Evolutionary conservation across 495 filamentous ascomycete genomes (phyloP).

Genomic region (Penicillium coprophilum): DNA sequence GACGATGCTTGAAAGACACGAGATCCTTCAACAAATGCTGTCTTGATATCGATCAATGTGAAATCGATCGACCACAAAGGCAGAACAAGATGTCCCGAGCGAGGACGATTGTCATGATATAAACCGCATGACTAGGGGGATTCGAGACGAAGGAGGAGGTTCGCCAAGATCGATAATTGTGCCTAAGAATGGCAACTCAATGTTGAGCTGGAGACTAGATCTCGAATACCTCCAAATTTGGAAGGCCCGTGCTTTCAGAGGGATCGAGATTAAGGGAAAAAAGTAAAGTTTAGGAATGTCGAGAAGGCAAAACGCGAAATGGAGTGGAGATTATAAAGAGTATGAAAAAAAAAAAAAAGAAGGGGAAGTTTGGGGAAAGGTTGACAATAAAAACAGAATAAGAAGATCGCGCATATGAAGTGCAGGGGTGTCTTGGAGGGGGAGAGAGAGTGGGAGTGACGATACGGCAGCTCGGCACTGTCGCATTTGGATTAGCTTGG

Average conservation of each 20-base stretch:
- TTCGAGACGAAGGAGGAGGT: conserved; percentile 20
- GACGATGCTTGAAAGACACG: conserved; percentile 9
- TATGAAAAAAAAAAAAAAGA: conserved; percentile 23
- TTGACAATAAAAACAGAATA: conserved; percentile 15
- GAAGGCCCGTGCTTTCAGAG: conserved; percentile 28
- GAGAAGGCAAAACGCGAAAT: conserved; percentile 17
- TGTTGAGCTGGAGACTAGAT: conserved; percentile 31
- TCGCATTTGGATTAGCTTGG: conserved; percentile 27
- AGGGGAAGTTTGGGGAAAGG: conserved; percentile 19
- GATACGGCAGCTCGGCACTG: conserved; percentile 30
- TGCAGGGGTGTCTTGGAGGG: conserved; percentile 5
- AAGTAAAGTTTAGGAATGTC: conserved; percentile 13
- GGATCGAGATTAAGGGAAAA: conserved; percentile 6
- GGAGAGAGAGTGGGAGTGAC: conserved; percentile 22
- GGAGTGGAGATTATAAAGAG: conserved; percentile 22
- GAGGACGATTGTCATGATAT: conserved; percentile 51
- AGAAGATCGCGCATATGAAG: conserved; percentile 12
- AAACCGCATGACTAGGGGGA: conserved; percentile 36
- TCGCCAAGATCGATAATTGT: conserved; percentile 33
- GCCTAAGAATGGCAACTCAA: conserved; percentile 35
- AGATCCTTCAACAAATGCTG: conserved; percentile 25
- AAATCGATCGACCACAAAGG: conserved; percentile 35
- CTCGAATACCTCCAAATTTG: conserved; percentile 21
- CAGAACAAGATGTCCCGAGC: conserved; percentile 31
- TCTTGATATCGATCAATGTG: conserved; percentile 38